Evolutionary conservation across 83 land plant genomes (phyloP).

Genomic region (Diphasiastrum complanatum): DNA sequence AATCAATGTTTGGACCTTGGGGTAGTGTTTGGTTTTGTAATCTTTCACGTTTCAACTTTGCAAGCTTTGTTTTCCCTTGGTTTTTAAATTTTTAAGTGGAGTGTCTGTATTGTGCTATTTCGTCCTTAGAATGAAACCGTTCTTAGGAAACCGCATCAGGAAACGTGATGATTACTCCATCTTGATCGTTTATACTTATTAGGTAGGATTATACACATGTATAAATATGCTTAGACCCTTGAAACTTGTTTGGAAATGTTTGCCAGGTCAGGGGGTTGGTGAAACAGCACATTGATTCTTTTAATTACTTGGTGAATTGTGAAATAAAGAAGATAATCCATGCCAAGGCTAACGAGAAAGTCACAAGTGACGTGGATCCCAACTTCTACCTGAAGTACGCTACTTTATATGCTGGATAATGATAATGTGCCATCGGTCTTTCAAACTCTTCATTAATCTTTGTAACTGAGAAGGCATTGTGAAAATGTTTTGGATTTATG

Average conservation of each 20-base stretch:
- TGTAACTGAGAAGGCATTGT: not conserved
- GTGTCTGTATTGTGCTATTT: too few relatives aligned
- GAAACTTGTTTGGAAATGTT: not conserved
- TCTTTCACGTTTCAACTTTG: too few relatives aligned
- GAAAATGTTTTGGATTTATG: constrained; percentile 1
- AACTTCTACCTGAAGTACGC: constrained; percentile 56
- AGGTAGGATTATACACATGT: not conserved
- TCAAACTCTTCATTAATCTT: constrained; percentile 2
- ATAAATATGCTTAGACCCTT: not conserved
- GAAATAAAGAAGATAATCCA: constrained; percentile 87
- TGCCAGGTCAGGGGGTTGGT: constrained; percentile 86
- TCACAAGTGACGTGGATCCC: constrained; percentile 49
- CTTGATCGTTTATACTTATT: not conserved
- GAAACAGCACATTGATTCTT: constrained; percentile 92
- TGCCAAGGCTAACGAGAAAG: constrained; percentile 64
- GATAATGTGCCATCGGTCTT: not conserved
- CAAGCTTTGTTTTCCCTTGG: too few relatives aligned
- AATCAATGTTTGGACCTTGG: too few relatives aligned
- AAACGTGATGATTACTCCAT: not conserved
- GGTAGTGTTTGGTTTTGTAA: too few relatives aligned
- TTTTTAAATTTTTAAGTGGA: too few relatives aligned
- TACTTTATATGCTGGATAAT: not conserved
- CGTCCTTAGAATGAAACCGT: not conserved
- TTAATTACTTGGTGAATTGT: constrained; percentile 71
- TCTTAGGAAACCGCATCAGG: not conserved